Base-by-base conservation (phyloP, 345 rosid species). In the Hibiscus mutabilis region DNA sequence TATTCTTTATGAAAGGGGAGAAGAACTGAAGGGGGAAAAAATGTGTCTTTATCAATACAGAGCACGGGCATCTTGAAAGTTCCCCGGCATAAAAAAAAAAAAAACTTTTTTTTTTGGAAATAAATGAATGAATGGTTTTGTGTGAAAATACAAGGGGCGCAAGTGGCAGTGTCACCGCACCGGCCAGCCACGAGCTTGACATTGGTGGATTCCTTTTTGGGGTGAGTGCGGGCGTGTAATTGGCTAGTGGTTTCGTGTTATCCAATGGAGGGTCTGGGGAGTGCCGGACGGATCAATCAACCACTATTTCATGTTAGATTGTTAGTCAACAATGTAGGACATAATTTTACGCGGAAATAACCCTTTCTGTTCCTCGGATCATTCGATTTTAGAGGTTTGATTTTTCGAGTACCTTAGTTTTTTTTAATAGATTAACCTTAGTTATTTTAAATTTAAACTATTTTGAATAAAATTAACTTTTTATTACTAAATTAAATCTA, bases 101-200 rank as follows among this genome's bases (percentile, higher is more conserved):
- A 66, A n/a, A n/a, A n/a, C n/a, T n/a, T 4, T 3, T 13, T 21
- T 2, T 49, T 25, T 25, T 1, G 6, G 4, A 15, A 15, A 47
- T 16, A 25, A 49, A 67, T 47, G 25, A 65, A 64, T 65, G 11
- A 57, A 57, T 18, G 29, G 37, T 14, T 15, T 22, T 24, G 37
- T 25, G 57, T 25, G 56, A 31, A 25, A 66, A 66, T 46, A 15
- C 21, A 3, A n/a, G 58, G 42, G 6, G 1, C 58, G 16, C 70
- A 49, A 66, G 58, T 66, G 70, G 70, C 53, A 49, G 16, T 66
- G 24, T 66, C 70, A 47, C 70, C 10, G 9, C 58, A 25, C 24
- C 4, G 58, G 40, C 9, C 57, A 66, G 16, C 15, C 60, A 22
- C 3, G 10, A 66, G n/a, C 14, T 9, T 8, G 57, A 16, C 6